These are phyloP conservation scores for Blastocladiella emersonii DNA, from an alignment of 371 early-diverging fungal genomes.

Conservation along the genomic window DNA sequence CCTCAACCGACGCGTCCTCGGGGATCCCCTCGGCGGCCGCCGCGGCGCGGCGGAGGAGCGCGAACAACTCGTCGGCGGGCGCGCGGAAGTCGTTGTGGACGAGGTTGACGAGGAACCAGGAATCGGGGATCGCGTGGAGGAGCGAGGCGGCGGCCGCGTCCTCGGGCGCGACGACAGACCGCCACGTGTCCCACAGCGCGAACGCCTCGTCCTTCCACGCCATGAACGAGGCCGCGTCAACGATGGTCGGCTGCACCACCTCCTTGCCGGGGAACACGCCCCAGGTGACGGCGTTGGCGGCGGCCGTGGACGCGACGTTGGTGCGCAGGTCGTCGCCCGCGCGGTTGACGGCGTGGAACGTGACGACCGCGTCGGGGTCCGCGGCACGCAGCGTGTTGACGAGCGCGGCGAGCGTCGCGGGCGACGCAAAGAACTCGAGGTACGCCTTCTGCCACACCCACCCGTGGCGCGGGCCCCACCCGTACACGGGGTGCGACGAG, in stretches of 20 bases:
- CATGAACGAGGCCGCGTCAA: slow-evolving; percentile 79
- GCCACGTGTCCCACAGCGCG: slow-evolving; percentile 88
- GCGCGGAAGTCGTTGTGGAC: slow-evolving; percentile 89
- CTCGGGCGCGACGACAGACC: slow-evolving; percentile 43
- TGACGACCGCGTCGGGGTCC: slow-evolving; percentile 29
- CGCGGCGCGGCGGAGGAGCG: neutral
- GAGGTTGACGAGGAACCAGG: slow-evolving; percentile 85
- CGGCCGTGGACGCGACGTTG: slow-evolving; percentile 66
- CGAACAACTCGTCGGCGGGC: slow-evolving; percentile 43
- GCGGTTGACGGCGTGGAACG: slow-evolving; percentile 82
- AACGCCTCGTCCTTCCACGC: slow-evolving; percentile 98
- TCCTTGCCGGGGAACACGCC: slow-evolving; percentile 97
- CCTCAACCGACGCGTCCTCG: neutral
- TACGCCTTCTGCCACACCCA: slow-evolving; percentile 96
- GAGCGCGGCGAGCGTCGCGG: slow-evolving; percentile 49
- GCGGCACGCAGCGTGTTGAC: slow-evolving; percentile 39
- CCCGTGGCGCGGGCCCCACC: slow-evolving; percentile 95
- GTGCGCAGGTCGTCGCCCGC: slow-evolving; percentile 25
- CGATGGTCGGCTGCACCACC: slow-evolving; percentile 91
- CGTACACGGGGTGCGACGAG: slow-evolving; percentile 61
- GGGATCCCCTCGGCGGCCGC: neutral
- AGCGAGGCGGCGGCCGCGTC: slow-evolving; percentile 42
- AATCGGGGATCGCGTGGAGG: slow-evolving; percentile 49
- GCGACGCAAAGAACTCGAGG: slow-evolving; percentile 85
- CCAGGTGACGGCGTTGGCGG: slow-evolving; percentile 89